Base-by-base conservation (phyloP, 2,329 filamentous ascomycete genomes). In the Colletotrichum scovillei region DNA sequence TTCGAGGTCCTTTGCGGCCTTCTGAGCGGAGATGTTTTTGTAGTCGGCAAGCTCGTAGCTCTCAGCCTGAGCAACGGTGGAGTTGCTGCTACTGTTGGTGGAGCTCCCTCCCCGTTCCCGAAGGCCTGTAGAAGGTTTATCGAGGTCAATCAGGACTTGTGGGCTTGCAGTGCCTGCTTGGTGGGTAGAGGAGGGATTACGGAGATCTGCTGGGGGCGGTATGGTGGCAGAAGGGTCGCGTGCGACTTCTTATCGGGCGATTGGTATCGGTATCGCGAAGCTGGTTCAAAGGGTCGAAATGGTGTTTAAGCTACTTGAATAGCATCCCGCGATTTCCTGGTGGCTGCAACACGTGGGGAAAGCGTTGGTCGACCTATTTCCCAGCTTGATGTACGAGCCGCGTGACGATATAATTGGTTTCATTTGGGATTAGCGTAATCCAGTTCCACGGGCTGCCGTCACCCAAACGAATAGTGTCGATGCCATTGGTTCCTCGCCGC, bases 11-110 rank as follows among this genome's bases (percentile, higher is more conserved):
- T 79, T 75, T 52, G 72, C 75, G 72, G 80, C 76, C 63, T 78
- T 76, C 55, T 79, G 79, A 63, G 76, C 75, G 64, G 78, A 76
- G 63, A 82, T 78, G 55, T 79, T 78, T 49, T 77, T 75, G 77
- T 85, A 86, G 60, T 85, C 82, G 72, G 77, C 78, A 59, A 89
- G 84, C 75, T 87, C 86, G 79, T 84, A 85, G 64, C 77, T 69
- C 65, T 72, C 59, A 63, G 58, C 66, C 56, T 42, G 59, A 28
- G 67, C 57, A 30, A 71, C 52, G 38, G 49, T 49, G 63, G 57
- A 46, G 67, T 60, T 68, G 52, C 35, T 38, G 53, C 19, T 42
- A 0, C 38, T 74, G 52, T 38, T 49, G 69, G 69, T 46, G 57
- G 73, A 71, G 64, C 72, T 65, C 74, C 74, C 73, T 75, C 74